Conservation (phyloP, 768 basidiomycete genomes). For the Mycena galopus region DNA sequence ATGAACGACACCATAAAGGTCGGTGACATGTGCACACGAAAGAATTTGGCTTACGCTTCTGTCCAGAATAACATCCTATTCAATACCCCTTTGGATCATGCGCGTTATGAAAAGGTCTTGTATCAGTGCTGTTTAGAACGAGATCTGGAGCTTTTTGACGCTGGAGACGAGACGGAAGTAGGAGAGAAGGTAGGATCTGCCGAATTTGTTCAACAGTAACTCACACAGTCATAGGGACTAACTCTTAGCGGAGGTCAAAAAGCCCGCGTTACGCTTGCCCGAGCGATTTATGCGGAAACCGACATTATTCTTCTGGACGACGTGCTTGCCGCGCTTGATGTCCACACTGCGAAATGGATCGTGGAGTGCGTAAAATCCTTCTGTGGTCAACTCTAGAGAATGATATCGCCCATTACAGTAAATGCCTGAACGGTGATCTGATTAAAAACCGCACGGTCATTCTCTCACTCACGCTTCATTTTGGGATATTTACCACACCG, state of each 20-base stretch:
- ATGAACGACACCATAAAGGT: slow-evolving; percentile 83
- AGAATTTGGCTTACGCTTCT: not conserved
- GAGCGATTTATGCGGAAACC: slow-evolving; percentile 64
- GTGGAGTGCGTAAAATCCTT: slow-evolving; percentile 53
- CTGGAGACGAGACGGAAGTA: slow-evolving; percentile 78
- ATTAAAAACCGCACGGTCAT: slow-evolving; percentile 81
- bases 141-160: slow-evolving; percentile 78
- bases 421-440: slow-evolving; percentile 88
- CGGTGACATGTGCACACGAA: not conserved
- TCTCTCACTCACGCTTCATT: too few species aligned
- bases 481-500: too few species aligned
- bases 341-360: slow-evolving; percentile 86
- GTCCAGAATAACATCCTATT: slow-evolving; percentile 84
- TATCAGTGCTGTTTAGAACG: slow-evolving; percentile 80
- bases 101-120: slow-evolving; percentile 82
- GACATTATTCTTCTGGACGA: slow-evolving; percentile 81
- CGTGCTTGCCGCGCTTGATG: slow-evolving; percentile 75
- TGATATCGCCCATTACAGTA: slow-evolving; percentile 32
- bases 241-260: slow-evolving; percentile 57
- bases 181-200: slow-evolving; percentile 77
- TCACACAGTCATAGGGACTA: slow-evolving; percentile 16
- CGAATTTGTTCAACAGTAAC: slow-evolving; percentile 34
- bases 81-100: slow-evolving; percentile 80
- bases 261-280: slow-evolving; percentile 62
- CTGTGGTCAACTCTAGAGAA: not conserved